These are phyloP conservation scores for Capillidium heterosporum DNA, from an alignment of 371 early-diverging fungal genomes.

Conservation along the genomic window DNA sequence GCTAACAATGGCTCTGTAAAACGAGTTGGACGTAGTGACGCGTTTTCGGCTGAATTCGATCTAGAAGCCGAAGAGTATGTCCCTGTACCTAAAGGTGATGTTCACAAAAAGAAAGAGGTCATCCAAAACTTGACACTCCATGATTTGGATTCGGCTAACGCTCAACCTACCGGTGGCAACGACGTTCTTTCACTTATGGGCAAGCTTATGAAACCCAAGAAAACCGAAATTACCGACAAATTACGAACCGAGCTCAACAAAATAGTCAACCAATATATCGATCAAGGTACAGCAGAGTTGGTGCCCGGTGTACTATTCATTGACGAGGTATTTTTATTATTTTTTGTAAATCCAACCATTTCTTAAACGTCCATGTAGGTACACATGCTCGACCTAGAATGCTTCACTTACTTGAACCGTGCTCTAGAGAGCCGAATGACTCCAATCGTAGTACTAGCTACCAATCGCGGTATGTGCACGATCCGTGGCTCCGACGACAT, in stretches of 20 bases:
- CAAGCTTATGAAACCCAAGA: constrained; percentile 89
- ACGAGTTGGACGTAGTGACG: constrained; percentile 90
- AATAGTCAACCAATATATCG: constrained; percentile 95
- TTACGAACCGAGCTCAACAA: constrained; percentile 96
- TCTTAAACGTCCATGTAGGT: constrained; percentile 21
- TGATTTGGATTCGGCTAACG: constrained; percentile 97
- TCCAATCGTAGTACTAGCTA: constrained; percentile 96
- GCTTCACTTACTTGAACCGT: constrained; percentile 96
- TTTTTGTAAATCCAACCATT: not conserved
- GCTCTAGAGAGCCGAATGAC: constrained; percentile 84
- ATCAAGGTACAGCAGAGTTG: constrained; percentile 94
- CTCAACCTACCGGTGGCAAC: constrained; percentile 87
- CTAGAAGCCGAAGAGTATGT: constrained; percentile 94
- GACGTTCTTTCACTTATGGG: constrained; percentile 97
- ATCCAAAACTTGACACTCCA: constrained; percentile 96
- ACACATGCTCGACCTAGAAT: constrained; percentile 97
- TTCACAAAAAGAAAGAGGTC: constrained; percentile 95
- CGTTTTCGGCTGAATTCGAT: constrained; percentile 91
- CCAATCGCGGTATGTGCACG: constrained; percentile 90
- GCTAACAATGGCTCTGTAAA: constrained; percentile 95
- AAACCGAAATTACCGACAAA: constrained; percentile 96
- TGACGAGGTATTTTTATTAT: constrained; percentile 51
- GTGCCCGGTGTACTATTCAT: constrained; percentile 96
- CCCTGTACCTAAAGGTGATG: constrained; percentile 97
- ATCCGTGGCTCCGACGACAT: constrained; percentile 88